Evolutionary conservation across 768 basidiomycete genomes (phyloP), one percentile per base, ranked within the genome.

Genomic region (Leccinum obscurum): DNA sequence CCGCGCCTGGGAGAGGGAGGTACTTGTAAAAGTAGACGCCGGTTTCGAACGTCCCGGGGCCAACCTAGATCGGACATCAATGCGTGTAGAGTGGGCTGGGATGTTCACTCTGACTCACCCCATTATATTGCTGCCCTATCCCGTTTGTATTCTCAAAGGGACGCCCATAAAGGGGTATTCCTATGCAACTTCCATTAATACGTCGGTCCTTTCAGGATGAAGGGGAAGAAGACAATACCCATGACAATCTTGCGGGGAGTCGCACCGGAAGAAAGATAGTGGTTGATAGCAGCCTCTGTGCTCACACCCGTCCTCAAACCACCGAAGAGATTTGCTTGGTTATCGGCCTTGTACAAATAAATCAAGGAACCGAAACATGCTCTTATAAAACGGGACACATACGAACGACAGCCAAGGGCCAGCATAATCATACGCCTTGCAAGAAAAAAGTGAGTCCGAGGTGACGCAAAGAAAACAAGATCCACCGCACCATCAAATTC

Each of bases 131-230:
- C 44, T 80, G 75, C 6, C 90, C 89, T 59, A 92, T 77, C 6
- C 88, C 88, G 37, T 70, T 66, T 1, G 91, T 93, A 34, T 83
- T 76, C 68, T 89, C 86, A 67, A 93, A 94, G 1, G 87, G 85
- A 65, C 86, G 85, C 0, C 91, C 92, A 66, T 93, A 94, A 4
- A 92, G 77, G 4, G 92, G 92, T 70, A 93, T 87, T 55, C 90
- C 86, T 59, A 20, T 17, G n/a, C 9, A 50, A 20, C n/a, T 34
- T 17, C 22, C 3, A 26, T 52, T 52, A 15, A 50, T 35, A 44
- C 7, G 1, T 20, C 1, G 4, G 6, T 15, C 15, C 30, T 30
- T 35, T 54, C n/a, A 26, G 1, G 48, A 39, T 37, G 52, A 17
- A 32, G 13, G 41, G 9, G 30, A 20, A 14, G 41, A 14, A 17